These are phyloP conservation scores for Kurtzmaniella cleridarum DNA, from an alignment of 805 yeast species.

Conservation along the genomic window DNA sequence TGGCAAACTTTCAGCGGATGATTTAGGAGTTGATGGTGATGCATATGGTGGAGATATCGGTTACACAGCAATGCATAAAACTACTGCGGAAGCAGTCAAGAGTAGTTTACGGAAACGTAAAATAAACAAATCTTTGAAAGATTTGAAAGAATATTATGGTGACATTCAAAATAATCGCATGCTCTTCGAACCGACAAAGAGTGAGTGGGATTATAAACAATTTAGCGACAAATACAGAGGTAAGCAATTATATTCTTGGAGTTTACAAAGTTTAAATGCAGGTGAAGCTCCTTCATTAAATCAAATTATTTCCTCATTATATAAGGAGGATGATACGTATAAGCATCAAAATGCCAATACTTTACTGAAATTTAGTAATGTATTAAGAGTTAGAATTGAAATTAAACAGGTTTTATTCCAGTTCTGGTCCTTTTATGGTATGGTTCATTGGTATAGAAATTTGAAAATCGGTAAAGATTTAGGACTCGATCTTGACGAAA, in stretches of 20 bases:
- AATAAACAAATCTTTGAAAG: constrained; percentile 10
- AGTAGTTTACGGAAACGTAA: constrained; percentile 12
- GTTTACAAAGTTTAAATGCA: constrained; percentile 23
- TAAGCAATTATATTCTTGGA: constrained; percentile 18
- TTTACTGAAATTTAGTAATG: constrained; percentile 26
- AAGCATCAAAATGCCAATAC: constrained; percentile 11
- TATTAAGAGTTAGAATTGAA: constrained; percentile 34
- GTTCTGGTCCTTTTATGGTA: constrained; percentile 36
- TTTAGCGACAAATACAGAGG: constrained; percentile 21
- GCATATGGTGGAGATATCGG: constrained; percentile 23
- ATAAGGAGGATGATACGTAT: constrained; percentile 16
- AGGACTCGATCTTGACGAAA: constrained; percentile 22
- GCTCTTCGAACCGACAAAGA: constrained; percentile 34
- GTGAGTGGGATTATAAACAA: constrained; percentile 8
- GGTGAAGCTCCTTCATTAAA: constrained; percentile 34
- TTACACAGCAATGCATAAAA: constrained; percentile 2
- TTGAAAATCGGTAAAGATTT: constrained; percentile 32
- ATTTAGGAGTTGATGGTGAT: constrained; percentile 20
- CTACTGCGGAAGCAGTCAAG: constrained; percentile 15
- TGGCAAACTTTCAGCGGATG: constrained; percentile 8
- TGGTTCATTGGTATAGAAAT: constrained; percentile 34
- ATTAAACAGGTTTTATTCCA: constrained; percentile 32
- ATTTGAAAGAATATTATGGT: constrained; percentile 14
- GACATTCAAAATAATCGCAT: constrained; percentile 23
- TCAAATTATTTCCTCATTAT: constrained; percentile 17